Conservation (phyloP, 352 stramenopile species). For the Pythium rhizo-oryzae region DNA sequence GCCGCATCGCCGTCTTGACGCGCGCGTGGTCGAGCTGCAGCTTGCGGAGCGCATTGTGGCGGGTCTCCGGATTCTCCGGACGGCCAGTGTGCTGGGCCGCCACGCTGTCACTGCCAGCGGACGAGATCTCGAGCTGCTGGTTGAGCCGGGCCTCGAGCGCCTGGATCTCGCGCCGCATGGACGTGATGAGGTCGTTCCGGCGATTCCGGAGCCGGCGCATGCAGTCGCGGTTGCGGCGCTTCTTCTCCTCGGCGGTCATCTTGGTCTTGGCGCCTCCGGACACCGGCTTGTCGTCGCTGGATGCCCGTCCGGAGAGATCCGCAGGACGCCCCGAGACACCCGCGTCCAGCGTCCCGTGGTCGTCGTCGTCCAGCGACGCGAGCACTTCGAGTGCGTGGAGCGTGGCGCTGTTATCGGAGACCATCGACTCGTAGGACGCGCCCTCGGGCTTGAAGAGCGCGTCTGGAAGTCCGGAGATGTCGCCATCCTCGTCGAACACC, state of each 20-base stretch:
- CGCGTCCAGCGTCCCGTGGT: too few relatives aligned
- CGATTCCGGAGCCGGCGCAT: constrained; percentile 32
- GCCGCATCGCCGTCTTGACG: constrained; percentile 23
- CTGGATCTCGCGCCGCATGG: constrained; percentile 27
- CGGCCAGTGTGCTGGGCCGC: not conserved
- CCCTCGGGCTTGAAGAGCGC: not conserved
- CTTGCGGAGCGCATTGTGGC: not conserved
- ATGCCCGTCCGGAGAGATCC: not conserved
- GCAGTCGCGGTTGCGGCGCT: constrained; percentile 33
- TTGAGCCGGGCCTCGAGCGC: constrained; percentile 23
- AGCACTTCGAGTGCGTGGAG: constrained; percentile 10
- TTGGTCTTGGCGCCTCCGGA: constrained; percentile 5
- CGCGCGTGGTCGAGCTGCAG: constrained; percentile 18
- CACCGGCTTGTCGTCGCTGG: not conserved
- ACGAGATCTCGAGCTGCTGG: constrained; percentile 7
- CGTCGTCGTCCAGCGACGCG: constrained; percentile 5
- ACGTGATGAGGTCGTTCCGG: constrained; percentile 15
- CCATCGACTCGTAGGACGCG: not conserved
- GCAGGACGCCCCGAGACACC: not conserved
- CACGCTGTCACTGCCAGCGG: not conserved
- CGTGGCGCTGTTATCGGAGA: constrained; percentile 1
- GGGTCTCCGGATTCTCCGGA: constrained; percentile 6
- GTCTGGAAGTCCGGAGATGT: not conserved
- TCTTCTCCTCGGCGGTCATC: constrained; percentile 31
- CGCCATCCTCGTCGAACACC: constrained; percentile 16